Conservation (phyloP, 805 yeast genomes). For the Nakazawaea holstii region DNA sequence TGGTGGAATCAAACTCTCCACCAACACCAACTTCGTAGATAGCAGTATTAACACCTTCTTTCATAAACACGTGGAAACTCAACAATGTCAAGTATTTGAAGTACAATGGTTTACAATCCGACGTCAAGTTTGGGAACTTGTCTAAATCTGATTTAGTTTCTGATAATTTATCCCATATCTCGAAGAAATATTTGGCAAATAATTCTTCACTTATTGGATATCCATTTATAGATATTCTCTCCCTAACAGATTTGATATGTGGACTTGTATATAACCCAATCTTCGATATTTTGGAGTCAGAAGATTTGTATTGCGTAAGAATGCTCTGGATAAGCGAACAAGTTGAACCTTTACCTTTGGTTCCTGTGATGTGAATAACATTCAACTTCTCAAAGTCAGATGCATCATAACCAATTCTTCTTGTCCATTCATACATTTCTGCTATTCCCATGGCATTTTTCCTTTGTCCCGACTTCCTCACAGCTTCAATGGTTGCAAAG, state of each 20-base stretch:
- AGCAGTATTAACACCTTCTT: constrained; percentile 90
- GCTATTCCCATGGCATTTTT: constrained; percentile 67
- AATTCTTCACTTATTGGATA: constrained; percentile 73
- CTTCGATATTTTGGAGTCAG: constrained; percentile 36
- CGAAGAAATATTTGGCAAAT: constrained; percentile 87
- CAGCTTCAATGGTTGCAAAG: constrained; percentile 82
- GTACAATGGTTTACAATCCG: constrained; percentile 81
- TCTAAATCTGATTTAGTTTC: constrained; percentile 46
- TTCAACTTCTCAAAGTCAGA: constrained; percentile 69
- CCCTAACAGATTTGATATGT: constrained; percentile 88
- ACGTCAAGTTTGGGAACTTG: constrained; percentile 68
- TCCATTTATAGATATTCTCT: constrained; percentile 85
- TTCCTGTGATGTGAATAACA: constrained; percentile 90
- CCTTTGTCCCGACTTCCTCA: constrained; percentile 60
- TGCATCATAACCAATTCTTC: constrained; percentile 63
- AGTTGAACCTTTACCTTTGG: constrained; percentile 97
- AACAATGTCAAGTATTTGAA: constrained; percentile 85
- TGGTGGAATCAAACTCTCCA: constrained; percentile 96
- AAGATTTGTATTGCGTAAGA: constrained; percentile 49
- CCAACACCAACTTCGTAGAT: constrained; percentile 98
- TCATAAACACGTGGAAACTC: constrained; percentile 85
- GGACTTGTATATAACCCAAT: constrained; percentile 96
- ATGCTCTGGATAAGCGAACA: constrained; percentile 91
- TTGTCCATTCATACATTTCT: constrained; percentile 80
- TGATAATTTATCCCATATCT: constrained; percentile 83